Conservation (phyloP, 169 alveolate genomes). For the Eimeria zaria region DNA sequence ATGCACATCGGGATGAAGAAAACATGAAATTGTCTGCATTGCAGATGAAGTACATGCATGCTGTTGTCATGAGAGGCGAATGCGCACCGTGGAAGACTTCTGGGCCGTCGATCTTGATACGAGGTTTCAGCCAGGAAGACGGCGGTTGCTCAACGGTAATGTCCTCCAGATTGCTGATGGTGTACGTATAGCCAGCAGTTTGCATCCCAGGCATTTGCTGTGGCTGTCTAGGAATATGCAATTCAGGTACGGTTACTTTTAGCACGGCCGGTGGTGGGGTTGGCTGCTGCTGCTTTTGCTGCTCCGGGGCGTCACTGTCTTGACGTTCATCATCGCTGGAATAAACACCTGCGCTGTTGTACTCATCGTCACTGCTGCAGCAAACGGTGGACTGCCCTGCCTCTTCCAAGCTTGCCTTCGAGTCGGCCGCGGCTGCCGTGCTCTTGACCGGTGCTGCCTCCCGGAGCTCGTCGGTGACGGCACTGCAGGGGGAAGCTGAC, state of each 20-base stretch:
- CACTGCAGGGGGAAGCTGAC: not conserved
- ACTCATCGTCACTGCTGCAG: conserved; percentile 76
- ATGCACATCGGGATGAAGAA: not conserved
- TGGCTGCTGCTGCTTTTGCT: conserved; percentile 26
- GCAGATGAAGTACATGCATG: not conserved
- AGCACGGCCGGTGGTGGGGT: not conserved
- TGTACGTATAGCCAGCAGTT: conserved; percentile 42
- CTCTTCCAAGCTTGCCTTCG: conserved; percentile 23
- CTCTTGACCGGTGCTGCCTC: not conserved
- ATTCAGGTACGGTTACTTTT: not conserved
- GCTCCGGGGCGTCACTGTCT: conserved; percentile 49
- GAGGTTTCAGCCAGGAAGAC: conserved; percentile 65
- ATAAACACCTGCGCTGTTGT: not conserved
- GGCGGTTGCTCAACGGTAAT: conserved; percentile 23
- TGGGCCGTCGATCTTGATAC: conserved; percentile 70
- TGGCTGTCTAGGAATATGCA: conserved; percentile 13
- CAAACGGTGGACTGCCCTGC: conserved; percentile 76
- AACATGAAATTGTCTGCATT: not conserved
- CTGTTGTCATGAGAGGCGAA: not conserved
- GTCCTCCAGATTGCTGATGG: conserved; percentile 46
- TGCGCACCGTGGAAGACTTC: conserved; percentile 62
- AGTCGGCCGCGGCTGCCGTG: conserved; percentile 45
- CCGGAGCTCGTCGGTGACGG: conserved; percentile 3
- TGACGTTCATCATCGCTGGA: conserved; percentile 74
- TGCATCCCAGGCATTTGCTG: conserved; percentile 8